Evolutionary conservation across 495 filamentous ascomycete species (phyloP).

Genomic region (Penicillium lividum): DNA sequence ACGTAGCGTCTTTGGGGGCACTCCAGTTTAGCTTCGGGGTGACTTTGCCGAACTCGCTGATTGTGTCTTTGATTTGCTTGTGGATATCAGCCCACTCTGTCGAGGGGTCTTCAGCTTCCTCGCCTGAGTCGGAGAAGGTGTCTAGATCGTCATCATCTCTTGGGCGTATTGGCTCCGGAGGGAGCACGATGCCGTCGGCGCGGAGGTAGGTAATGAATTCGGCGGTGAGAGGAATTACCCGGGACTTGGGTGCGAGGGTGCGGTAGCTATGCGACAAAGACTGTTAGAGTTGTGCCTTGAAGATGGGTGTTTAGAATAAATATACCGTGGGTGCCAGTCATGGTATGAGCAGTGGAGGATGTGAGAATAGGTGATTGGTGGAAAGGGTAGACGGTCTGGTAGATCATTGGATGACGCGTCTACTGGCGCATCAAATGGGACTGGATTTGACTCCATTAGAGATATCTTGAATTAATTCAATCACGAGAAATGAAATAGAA

Average conservation of each 20-base stretch:
- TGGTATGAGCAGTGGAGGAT: conserved; percentile 95
- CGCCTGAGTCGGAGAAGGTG: conserved; percentile 42
- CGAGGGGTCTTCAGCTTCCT: conserved; percentile 58
- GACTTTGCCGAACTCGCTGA: conserved; percentile 76
- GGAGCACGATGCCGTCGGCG: conserved; percentile 89
- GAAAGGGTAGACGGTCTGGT: conserved; percentile 63
- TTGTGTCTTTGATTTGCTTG: conserved; percentile 68
- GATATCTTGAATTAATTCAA: conserved; percentile 31
- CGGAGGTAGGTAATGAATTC: conserved; percentile 85
- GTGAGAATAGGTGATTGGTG: conserved; percentile 77
- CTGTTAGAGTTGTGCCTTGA: neutral
- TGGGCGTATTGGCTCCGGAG: conserved; percentile 46
- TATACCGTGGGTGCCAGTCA: conserved; percentile 72
- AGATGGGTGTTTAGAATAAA: neutral
- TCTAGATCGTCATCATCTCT: conserved; percentile 40
- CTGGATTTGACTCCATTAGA: conserved; percentile 27
- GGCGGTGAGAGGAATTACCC: conserved; percentile 71
- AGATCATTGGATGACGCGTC: conserved; percentile 22
- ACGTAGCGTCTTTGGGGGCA: conserved; percentile 93
- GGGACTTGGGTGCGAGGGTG: conserved; percentile 76
- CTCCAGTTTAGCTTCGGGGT: conserved; percentile 97
- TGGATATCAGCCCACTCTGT: conserved; percentile 71
- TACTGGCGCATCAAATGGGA: conserved; percentile 9
- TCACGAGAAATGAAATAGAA: neutral
- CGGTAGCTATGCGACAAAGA: conserved; percentile 61